Percentiles rank a stretch among this genome's conserved stretches.
phyloP scores from a whole-genome alignment of 371 early-diverging fungal genomes.

The Choanephora cucurbitarum region DNA sequence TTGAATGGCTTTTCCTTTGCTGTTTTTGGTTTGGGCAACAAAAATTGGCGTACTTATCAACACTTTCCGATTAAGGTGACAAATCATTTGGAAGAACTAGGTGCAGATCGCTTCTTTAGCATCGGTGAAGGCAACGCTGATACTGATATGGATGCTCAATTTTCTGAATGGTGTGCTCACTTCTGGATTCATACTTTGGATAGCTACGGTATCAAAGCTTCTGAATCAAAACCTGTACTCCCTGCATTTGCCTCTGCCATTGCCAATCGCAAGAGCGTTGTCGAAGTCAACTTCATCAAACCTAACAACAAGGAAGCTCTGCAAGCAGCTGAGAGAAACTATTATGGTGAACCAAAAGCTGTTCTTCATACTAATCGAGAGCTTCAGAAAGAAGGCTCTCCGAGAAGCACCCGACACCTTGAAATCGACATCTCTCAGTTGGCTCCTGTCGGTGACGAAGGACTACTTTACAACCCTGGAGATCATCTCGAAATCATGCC shows the following conservation, averaged over 20 bases:
- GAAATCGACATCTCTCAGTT: conserved; percentile 43
- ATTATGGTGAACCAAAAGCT: conserved; percentile 35
- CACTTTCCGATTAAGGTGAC: conserved; percentile 52
- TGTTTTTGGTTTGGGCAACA: conserved; percentile 62
- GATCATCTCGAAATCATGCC: conserved; percentile 63
- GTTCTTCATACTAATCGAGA: conserved; percentile 31
- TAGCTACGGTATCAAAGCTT: conserved; percentile 33
- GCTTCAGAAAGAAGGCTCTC: conserved; percentile 37
- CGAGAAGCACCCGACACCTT: conserved; percentile 51
- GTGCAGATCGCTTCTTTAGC: conserved; percentile 48
- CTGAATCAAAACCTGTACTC: conserved; percentile 35
- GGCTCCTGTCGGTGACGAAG: conserved; percentile 24
- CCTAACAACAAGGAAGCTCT: conserved; percentile 34
- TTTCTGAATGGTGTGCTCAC: conserved; percentile 50
- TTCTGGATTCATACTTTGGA: conserved; percentile 43
- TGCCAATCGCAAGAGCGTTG: conserved; percentile 8
- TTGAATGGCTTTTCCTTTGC: conserved; percentile 43
- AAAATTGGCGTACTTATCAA: conserved; percentile 64
- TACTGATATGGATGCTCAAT: conserved; percentile 52
- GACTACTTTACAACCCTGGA: conserved; percentile 47
- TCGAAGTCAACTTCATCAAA: conserved; percentile 29
- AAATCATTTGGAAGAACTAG: conserved; percentile 39
- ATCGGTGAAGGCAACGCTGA: conserved; percentile 57
- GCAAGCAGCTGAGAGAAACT: conserved; percentile 28
- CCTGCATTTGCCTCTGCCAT: conserved; percentile 27